Evolutionary conservation across 225 moss, liverwort and hornwort genomes (phyloP).

Genomic region (Anthoceros angustus): DNA sequence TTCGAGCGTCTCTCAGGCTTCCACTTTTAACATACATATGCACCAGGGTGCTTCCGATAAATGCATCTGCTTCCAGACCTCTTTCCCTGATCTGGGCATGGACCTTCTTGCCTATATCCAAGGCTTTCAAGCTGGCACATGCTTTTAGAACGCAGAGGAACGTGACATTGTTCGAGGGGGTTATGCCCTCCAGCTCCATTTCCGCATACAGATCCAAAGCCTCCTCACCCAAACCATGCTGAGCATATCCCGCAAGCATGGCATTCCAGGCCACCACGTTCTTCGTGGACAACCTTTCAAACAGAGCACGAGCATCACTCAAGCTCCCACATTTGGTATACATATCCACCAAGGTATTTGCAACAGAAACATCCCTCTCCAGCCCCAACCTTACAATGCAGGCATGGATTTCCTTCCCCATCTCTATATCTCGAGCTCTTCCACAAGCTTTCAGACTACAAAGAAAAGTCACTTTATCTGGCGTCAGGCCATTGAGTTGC

Average conservation of each 20-base stretch:
- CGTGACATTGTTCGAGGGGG: neutral
- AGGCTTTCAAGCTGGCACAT: neutral
- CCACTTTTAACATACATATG: neutral
- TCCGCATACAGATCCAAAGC: neutral
- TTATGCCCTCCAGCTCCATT: neutral
- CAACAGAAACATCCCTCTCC: neutral
- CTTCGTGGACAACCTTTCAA: neutral
- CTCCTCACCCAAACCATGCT: neutral
- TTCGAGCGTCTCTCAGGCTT: neutral
- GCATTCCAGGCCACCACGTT: neutral
- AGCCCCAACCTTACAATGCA: neutral
- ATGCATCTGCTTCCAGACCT: neutral
- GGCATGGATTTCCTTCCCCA: neutral
- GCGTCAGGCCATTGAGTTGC: neutral
- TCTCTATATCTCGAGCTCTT: neutral
- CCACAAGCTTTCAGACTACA: neutral
- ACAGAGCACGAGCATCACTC: neutral
- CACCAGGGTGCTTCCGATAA: neutral
- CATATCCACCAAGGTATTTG: neutral
- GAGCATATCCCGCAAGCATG: neutral
- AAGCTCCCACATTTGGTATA: slow-evolving; percentile 1
- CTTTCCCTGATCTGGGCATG: neutral
- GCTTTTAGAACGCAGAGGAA: neutral
- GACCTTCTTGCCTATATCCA: neutral
- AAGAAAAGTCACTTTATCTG: neutral